phyloP scores from a whole-genome alignment of 352 stramenopile species.

The Pythium rhizo-oryzae region DNA sequence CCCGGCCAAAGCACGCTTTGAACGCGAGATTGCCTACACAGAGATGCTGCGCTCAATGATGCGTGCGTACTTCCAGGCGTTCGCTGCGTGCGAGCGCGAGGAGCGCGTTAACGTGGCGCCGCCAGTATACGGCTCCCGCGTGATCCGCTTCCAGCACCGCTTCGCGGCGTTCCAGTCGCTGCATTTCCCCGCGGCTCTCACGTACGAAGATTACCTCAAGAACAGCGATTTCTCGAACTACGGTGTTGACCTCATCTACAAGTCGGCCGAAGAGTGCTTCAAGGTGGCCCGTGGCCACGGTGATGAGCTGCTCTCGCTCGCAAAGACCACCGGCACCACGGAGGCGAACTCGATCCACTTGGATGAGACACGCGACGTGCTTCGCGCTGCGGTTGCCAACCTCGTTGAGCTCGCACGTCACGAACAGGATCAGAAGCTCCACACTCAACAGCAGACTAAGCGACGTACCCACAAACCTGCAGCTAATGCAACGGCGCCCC shows the following conservation, averaged over 20 bases:
- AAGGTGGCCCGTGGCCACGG: conserved; percentile 59
- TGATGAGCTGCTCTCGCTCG: conserved; percentile 42
- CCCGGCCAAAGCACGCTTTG: conserved; percentile 57
- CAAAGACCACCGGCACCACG: conserved; percentile 15
- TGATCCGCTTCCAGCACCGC: conserved; percentile 79
- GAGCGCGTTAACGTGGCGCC: conserved; percentile 46
- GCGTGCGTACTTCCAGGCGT: conserved; percentile 83
- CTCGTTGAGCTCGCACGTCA: conserved; percentile 58
- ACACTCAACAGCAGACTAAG: background rate
- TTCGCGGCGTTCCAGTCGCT: conserved; percentile 78
- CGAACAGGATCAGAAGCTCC: conserved; percentile 27
- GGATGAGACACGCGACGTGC: conserved; percentile 54
- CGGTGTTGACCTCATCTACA: conserved; percentile 75
- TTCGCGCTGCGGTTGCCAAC: conserved; percentile 70
- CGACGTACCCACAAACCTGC: background rate
- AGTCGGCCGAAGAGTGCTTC: conserved; percentile 86
- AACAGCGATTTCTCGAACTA: conserved; percentile 86
- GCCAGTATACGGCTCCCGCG: conserved; percentile 60
- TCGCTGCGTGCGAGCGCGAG: conserved; percentile 73
- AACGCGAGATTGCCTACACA: conserved; percentile 78
- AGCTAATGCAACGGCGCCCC: background rate
- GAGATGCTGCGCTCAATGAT: conserved; percentile 76
- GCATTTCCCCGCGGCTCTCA: conserved; percentile 68
- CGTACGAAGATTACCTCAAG: conserved; percentile 68
- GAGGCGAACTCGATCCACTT: conserved; percentile 30